These are phyloP conservation scores for Pseudogymnoascus sp. DNA, from an alignment of 2,329 filamentous ascomycete genomes.

Conservation along the genomic window DNA sequence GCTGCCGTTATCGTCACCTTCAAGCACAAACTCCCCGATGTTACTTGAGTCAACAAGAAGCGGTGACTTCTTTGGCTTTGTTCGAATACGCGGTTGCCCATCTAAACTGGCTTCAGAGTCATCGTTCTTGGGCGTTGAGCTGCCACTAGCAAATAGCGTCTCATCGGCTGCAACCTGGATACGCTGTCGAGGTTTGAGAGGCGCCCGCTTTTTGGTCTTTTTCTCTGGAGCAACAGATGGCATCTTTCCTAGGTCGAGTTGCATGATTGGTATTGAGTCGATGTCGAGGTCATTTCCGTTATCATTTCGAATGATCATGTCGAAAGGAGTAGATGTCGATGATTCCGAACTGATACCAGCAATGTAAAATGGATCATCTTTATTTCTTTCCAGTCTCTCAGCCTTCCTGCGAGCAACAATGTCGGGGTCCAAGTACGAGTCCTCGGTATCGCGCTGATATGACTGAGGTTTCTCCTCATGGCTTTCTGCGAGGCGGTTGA, in stretches of 20 bases:
- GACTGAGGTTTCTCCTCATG: slow-evolving; percentile 43
- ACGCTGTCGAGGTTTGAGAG: slow-evolving; percentile 44
- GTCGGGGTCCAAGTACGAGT: slow-evolving; percentile 64
- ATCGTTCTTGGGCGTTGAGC: slow-evolving; percentile 42
- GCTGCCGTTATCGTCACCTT: slow-evolving; percentile 37
- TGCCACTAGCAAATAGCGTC: slow-evolving; percentile 52
- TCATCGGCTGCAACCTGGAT: slow-evolving; percentile 69
- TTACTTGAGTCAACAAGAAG: slow-evolving; percentile 83
- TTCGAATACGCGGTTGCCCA: slow-evolving; percentile 41
- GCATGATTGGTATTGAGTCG: slow-evolving; percentile 92
- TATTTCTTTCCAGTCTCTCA: slow-evolving; percentile 74
- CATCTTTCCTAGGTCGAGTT: slow-evolving; percentile 66
- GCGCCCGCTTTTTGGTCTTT: slow-evolving; percentile 29
- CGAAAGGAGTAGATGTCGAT: slow-evolving; percentile 66
- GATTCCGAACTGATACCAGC: slow-evolving; percentile 44
- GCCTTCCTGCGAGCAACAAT: slow-evolving; percentile 67
- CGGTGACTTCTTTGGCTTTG: slow-evolving; percentile 53
- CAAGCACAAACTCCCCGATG: slow-evolving; percentile 65
- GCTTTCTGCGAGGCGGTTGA: slow-evolving; percentile 42
- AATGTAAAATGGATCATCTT: slow-evolving; percentile 96
- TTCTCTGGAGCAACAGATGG: slow-evolving; percentile 18
- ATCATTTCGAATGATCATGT: slow-evolving; percentile 64
- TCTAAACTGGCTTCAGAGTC: slow-evolving; percentile 49
- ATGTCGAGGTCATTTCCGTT: slow-evolving; percentile 80
- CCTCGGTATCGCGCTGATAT: slow-evolving; percentile 53